Evolutionary conservation across 1,139 yeast genomes (phyloP).

Genomic region (Groenewaldozyma sp.): DNA sequence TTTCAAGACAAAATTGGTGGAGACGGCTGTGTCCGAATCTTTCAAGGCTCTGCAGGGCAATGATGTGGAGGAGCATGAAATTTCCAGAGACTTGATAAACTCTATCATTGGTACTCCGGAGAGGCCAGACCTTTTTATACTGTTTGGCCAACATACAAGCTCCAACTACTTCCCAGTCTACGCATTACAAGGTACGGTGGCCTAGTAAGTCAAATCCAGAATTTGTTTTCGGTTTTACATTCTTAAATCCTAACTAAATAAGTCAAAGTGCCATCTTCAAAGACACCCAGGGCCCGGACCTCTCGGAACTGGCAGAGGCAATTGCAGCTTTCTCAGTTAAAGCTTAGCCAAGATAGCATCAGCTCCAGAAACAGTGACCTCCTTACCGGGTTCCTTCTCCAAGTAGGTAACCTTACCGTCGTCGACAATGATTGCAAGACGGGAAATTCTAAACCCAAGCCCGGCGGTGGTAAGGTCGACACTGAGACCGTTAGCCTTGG

Average conservation of each 20-base stretch:
- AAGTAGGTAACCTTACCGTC: conserved; percentile 56
- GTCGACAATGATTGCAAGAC: conserved; percentile 65
- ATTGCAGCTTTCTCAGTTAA: conserved; percentile 13
- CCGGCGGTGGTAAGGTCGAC: conserved; percentile 50
- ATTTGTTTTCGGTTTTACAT: background rate
- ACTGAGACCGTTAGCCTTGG: conserved; percentile 52
- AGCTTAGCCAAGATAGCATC: conserved; percentile 41
- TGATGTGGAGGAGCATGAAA: conserved; percentile 5
- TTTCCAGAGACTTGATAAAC: conserved; percentile 6
- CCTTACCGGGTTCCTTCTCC: conserved; percentile 55
- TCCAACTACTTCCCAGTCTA: conserved; percentile 14
- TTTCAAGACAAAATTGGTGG: conserved; percentile 3
- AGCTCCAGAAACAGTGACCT: conserved; percentile 55
- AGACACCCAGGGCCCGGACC: background rate
- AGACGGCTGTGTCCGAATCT: background rate
- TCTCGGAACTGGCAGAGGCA: conserved; percentile 1
- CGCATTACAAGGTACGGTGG: conserved; percentile 9
- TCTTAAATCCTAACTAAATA: background rate
- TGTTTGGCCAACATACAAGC: conserved; percentile 10
- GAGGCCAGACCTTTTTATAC: conserved; percentile 11
- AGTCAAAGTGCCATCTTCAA: background rate
- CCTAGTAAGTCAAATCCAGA: background rate
- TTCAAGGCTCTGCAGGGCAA: background rate
- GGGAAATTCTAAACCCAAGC: conserved; percentile 54
- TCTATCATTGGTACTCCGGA: conserved; percentile 8